Percentiles rank a stretch among this genome's conserved stretches.
These are phyloP conservation scores for Tricladium varicosporioides DNA, from an alignment of 2,329 filamentous ascomycete genomes.

Conservation along the genomic window DNA sequence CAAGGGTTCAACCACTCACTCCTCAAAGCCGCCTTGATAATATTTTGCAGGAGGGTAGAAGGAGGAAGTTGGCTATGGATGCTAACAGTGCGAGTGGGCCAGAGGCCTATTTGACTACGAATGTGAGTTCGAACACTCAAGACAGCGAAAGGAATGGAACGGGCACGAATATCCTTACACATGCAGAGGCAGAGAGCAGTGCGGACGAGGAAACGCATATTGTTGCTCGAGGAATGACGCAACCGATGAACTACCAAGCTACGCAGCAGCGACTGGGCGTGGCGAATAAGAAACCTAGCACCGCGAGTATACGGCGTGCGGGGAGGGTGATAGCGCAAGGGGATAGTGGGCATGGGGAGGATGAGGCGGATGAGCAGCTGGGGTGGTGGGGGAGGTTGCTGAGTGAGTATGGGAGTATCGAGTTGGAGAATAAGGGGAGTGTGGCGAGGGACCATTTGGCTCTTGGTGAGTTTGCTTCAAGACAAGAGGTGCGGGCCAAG, in stretches of 20 bases:
- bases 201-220: constrained; percentile 41
- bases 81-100: constrained; percentile 3
- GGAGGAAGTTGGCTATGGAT: constrained; percentile 19
- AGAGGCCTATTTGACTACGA: not conserved
- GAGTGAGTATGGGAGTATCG: constrained; percentile 52
- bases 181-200: constrained; percentile 24
- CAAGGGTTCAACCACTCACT: not conserved
- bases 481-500: not conserved
- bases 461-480: constrained; percentile 53
- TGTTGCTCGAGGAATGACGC: constrained; percentile 25
- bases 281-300: constrained; percentile 9
- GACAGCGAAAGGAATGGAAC: not conserved
- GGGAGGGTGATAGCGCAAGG: constrained; percentile 6
- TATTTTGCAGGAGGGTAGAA: constrained; percentile 26
- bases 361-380: constrained; percentile 30
- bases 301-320: constrained; percentile 15
- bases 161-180: not conserved
- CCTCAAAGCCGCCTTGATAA: constrained; percentile 10
- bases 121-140: constrained; percentile 1
- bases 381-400: constrained; percentile 53
- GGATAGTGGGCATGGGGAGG: constrained; percentile 9
- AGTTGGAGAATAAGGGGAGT: constrained; percentile 83
- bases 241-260: constrained; percentile 25
- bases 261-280: constrained; percentile 13
- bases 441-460: constrained; percentile 81